phyloP scores from a whole-genome alignment of 1,139 yeast genomes.

The Debaryomycetaceae sp. region DNA sequence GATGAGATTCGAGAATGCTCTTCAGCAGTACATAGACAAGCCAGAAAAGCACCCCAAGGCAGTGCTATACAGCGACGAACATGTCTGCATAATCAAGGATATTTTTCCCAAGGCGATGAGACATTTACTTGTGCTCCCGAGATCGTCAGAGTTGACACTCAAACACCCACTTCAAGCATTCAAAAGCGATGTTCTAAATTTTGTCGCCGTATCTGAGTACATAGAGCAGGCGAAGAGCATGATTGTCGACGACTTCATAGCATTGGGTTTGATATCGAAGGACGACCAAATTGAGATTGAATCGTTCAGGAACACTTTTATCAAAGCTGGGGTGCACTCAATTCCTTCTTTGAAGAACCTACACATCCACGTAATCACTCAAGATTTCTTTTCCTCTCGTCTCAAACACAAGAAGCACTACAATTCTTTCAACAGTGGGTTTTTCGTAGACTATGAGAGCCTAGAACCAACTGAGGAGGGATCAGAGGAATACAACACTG shows the following conservation, averaged over 20 bases:
- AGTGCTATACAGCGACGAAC: slow-evolving; percentile 44
- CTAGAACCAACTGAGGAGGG: slow-evolving; percentile 9
- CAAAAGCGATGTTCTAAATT: slow-evolving; percentile 25
- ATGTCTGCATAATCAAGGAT: slow-evolving; percentile 58
- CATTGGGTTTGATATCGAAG: slow-evolving; percentile 15
- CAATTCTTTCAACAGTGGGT: slow-evolving; percentile 63
- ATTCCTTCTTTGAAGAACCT: slow-evolving; percentile 67
- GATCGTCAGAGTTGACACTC: slow-evolving; percentile 35
- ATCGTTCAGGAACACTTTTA: slow-evolving; percentile 29
- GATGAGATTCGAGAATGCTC: slow-evolving; percentile 34
- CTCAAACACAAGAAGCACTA: slow-evolving; percentile 66
- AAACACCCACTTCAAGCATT: slow-evolving; percentile 57
- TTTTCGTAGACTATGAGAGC: slow-evolving; percentile 54
- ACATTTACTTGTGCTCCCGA: slow-evolving; percentile 63
- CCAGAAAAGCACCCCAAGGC: slow-evolving; percentile 21
- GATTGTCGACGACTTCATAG: slow-evolving; percentile 33
- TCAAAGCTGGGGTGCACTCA: slow-evolving; percentile 67
- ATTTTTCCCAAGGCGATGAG: slow-evolving; percentile 59
- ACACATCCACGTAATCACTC: slow-evolving; percentile 70
- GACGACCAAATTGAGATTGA: slow-evolving; percentile 8
- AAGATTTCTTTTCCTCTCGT: slow-evolving; percentile 52
- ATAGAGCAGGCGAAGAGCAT: slow-evolving; percentile 41
- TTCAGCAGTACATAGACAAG: slow-evolving; percentile 30
- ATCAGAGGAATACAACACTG: neutral
- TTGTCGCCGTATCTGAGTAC: slow-evolving; percentile 29